Percentiles rank a stretch among this genome's conserved stretches.
These are phyloP conservation scores for Paxillus ammoniavirescens DNA, from an alignment of 768 basidiomycete genomes.

Conservation along the genomic window DNA sequence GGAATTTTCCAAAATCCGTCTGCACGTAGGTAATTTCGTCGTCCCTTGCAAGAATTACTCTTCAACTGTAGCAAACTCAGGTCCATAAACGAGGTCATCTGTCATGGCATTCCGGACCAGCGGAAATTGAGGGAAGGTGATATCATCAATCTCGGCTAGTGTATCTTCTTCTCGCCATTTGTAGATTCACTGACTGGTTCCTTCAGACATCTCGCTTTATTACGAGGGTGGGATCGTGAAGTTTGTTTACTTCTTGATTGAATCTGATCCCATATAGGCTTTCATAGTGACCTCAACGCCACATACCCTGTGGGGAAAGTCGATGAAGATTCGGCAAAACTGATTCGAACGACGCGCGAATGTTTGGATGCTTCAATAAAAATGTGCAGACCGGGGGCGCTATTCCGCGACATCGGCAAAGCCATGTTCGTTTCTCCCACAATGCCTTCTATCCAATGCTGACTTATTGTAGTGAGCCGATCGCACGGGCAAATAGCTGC, in stretches of 20 bases:
- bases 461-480: conserved; percentile 61
- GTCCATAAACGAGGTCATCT: conserved; percentile 93
- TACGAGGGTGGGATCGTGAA: conserved; percentile 55
- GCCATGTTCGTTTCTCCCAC: conserved; percentile 58
- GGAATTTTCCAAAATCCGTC: conserved; percentile 89
- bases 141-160: conserved; percentile 88
- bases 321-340: conserved; percentile 77
- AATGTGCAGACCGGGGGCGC: conserved; percentile 88
- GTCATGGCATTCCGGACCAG: conserved; percentile 94
- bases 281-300: conserved; percentile 90
- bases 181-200: conserved; percentile 15
- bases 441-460: conserved; percentile 13
- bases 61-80: conserved; percentile 35
- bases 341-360: conserved; percentile 81
- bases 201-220: conserved; percentile 74
- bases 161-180: conserved; percentile 6
- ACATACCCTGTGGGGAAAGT: conserved; percentile 89
- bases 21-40: conserved; percentile 71
- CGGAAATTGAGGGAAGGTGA: conserved; percentile 86
- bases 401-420: conserved; percentile 88
- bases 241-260: background rate
- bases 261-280: conserved; percentile 47
- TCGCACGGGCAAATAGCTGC: conserved; percentile 81
- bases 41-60: conserved; percentile 1
- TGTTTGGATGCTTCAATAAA: conserved; percentile 88